phyloP scores from a whole-genome alignment of 2,329 filamentous ascomycete species.

The Dactylellina sp. region DNA sequence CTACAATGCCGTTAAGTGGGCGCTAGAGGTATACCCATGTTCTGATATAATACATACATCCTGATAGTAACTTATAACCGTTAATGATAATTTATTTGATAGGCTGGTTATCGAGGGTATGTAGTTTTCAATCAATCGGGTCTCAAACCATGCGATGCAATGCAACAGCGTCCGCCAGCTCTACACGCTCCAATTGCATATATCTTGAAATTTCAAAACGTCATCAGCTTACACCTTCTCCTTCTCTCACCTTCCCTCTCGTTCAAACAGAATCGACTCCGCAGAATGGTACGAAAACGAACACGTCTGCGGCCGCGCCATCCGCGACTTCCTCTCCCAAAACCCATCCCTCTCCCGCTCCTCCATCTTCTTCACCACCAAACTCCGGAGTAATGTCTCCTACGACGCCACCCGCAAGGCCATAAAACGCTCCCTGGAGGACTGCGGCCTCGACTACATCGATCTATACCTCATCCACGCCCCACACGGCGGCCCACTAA shows the following conservation, averaged over 20 bases:
- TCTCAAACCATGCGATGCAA: no score
- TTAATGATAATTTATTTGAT: neutral
- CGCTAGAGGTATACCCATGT: constrained; percentile 66
- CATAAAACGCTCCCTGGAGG: constrained; percentile 74
- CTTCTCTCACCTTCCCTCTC: no score
- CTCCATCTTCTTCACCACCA: constrained; percentile 83
- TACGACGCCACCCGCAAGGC: constrained; percentile 77
- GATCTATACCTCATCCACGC: constrained; percentile 84
- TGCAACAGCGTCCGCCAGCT: no score
- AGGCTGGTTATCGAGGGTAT: constrained; percentile 57
- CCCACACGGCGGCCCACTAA: constrained; percentile 78
- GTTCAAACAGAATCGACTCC: constrained; percentile 68
- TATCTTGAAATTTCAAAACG: no score
- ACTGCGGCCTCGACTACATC: constrained; percentile 77
- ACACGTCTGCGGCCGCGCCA: constrained; percentile 74
- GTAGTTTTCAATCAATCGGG: neutral
- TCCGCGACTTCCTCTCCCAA: constrained; percentile 69
- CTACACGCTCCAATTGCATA: no score
- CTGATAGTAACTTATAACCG: neutral
- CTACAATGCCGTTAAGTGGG: constrained; percentile 70
- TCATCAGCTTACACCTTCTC: no score
- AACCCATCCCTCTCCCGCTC: constrained; percentile 70
- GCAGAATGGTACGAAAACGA: constrained; percentile 80
- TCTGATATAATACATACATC: constrained; percentile 60
- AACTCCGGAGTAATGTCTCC: constrained; percentile 75